Base-by-base conservation (phyloP, 768 basidiomycete genomes). In the Psilocybe subaeruginosa region DNA sequence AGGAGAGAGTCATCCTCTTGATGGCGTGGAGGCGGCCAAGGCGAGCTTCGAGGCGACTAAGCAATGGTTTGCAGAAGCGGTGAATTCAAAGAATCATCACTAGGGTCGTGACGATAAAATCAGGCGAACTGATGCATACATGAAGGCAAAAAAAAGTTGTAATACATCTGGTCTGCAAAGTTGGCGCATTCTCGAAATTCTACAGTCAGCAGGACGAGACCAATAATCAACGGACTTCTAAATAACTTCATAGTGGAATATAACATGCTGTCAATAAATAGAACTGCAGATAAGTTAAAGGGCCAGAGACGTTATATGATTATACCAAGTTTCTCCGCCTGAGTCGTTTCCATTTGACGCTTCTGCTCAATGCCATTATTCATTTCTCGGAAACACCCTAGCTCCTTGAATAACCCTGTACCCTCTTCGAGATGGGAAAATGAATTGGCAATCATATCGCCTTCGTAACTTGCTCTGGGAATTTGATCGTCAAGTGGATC, bases 1-100 rank as follows among this genome's bases (percentile, higher is more conserved):
- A 19, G 82, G 84, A 23, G 86, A 89, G 65, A 77, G 81, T 1
- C 90, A 91, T 70, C 77, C 86, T 3, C 69, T 90, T 5, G 88
- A 88, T 16, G 84, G 86, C 0, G 85, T 90, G 3, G 87, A 88
- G 68, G 80, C 84, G 1, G 77, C 78, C n/a, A 79, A 78, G 62
- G 79, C 83, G 16, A 73, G 75, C 6, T 87, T 80, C 64, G 84
- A 87, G 68, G 82, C 81, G 4, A 74, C 74, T 56, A 68, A 77
- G 46, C 81, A 83, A 58, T 89, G 85, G 81, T 79, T 89, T 54
- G 72, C 57, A 33, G 61, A 53, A 39, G 64, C 46, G 2, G 29
- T 37, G 9, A 37, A 53, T 7, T 31, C 31, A 33, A 53, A 37
- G 41, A 43, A 16, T n/a, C 41, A 8, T 43, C 4, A 14, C 14